Conservation (phyloP, 116 monocot genomes). For the Thalassia testudinum region DNA sequence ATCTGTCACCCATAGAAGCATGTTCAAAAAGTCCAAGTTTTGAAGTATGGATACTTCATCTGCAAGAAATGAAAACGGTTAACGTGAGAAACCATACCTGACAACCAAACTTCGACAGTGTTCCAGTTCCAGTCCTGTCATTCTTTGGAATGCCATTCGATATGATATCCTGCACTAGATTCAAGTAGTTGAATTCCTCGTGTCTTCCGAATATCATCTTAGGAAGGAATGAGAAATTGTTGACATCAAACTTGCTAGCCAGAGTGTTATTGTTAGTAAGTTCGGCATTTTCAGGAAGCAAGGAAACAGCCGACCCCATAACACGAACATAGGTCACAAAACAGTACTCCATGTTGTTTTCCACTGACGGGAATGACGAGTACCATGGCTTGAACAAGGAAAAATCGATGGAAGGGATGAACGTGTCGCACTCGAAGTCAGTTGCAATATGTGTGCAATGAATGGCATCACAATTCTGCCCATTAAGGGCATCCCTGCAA, state of each 20-base stretch:
- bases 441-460: conserved; percentile 74
- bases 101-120: conserved; percentile 90
- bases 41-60: too few relatives aligned
- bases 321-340: conserved; percentile 80
- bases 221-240: conserved; percentile 74
- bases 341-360: conserved; percentile 60
- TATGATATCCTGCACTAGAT: conserved; percentile 67
- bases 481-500: conserved; percentile 76
- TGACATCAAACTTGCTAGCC: conserved; percentile 42
- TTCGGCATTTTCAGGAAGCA: conserved; percentile 18
- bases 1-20: conserved; percentile 25
- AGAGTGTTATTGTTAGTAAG: conserved; percentile 5
- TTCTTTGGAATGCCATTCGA: conserved; percentile 52
- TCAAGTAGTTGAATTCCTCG: conserved; percentile 68
- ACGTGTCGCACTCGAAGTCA: conserved; percentile 77
- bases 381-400: conserved; percentile 79
- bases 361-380: conserved; percentile 61
- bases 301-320: conserved; percentile 13
- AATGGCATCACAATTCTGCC: conserved; percentile 72
- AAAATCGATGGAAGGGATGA: conserved; percentile 63
- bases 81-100: conserved; percentile 44
- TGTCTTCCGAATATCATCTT: conserved; percentile 64
- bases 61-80: too few relatives aligned
- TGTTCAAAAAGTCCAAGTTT: neutral
- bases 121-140: conserved; percentile 84